A percentile compares a stretch with the other conserved stretches of the same genome.
Evolutionary conservation across 805 yeast species (phyloP).

Genomic region (Barnettozyma wickerhamii): DNA sequence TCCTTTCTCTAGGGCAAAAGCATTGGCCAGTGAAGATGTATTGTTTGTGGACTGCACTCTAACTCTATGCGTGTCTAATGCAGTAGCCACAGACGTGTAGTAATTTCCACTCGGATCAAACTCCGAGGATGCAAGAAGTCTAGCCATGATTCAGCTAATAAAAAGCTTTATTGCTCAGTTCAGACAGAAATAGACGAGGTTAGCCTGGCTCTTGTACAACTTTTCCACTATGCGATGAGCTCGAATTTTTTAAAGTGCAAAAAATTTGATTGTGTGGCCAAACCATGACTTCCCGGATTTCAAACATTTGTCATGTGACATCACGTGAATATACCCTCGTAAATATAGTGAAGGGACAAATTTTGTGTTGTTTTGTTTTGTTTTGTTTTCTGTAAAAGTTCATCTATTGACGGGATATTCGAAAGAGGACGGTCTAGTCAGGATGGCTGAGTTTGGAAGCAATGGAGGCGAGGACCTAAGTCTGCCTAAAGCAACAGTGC

Average conservation of each 20-base stretch:
- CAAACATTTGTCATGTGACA: background rate
- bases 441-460: slow-evolving; percentile 22
- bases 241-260: slow-evolving; percentile 1
- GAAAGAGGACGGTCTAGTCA: background rate
- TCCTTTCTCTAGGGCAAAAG: slow-evolving; percentile 50
- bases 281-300: background rate
- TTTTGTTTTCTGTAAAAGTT: background rate
- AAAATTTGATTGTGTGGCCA: background rate
- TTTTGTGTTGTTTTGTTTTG: background rate
- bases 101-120: slow-evolving; percentile 63
- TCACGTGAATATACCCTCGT: too few species aligned
- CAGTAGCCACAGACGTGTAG: slow-evolving; percentile 60
- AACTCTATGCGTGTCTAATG: slow-evolving; percentile 67
- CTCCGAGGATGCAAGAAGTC: slow-evolving; percentile 15
- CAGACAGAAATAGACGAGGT: too few species aligned
- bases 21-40: slow-evolving; percentile 38
- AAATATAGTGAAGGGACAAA: background rate
- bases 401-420: too few species aligned
- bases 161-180: background rate
- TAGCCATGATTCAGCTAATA: slow-evolving; percentile 3
- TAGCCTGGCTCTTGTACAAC: too few species aligned
- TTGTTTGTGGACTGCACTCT: slow-evolving; percentile 52
- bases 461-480: slow-evolving; percentile 35
- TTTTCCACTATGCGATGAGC: slow-evolving; percentile 5
- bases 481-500: slow-evolving; percentile 80